Evolutionary conservation across 805 yeast genomes (phyloP), one percentile per base, ranked within the genome.

Genomic region (Pichia sporocuriosa): DNA sequence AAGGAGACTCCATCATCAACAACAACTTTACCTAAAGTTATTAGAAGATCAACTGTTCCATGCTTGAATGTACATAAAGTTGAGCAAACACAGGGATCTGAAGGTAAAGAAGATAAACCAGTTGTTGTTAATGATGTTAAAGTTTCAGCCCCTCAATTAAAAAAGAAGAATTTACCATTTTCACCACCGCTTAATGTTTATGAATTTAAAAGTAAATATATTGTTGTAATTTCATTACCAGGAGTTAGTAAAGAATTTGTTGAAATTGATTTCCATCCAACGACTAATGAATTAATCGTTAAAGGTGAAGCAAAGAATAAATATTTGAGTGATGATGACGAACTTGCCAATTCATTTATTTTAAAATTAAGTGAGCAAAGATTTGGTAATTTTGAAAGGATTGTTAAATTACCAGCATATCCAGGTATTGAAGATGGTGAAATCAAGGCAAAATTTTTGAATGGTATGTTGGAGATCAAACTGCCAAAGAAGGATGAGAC

Each of bases 101-200:
- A 29, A 12, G 21, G 19, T 4, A 11, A 24, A 6, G 3, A 4
- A 15, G 28, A 35, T 15, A 37, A 28, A 27, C 38, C 42, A 3
- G 36, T 29, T 13, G 35, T 32, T 37, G 41, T 36, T 23, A 23
- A 42, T 6, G 42, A 35, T 29, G 39, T 37, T 12, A 30, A 37
- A 15, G 32, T 38, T 19, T 35, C 39, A 26, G 42, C 40, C 11
- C 45, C 45, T 13, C 45, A 43, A 35, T 30, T 43, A 27, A 38
- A 30, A 11, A 37, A 37, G 26, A 38, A 63, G 22, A 58, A 62
- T 16, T 45, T 70, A 35, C 79, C 80, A 47, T 75, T 74, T 46
- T 72, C 81, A 10, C 83, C 84, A 20, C 72, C 74, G 42, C 61
- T 77, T 3, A 79, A 77, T 48, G 70, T 77, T n/a, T 77, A 76